phyloP scores from a whole-genome alignment of 345 rosid genomes.

The Erucastrum elatum region DNA sequence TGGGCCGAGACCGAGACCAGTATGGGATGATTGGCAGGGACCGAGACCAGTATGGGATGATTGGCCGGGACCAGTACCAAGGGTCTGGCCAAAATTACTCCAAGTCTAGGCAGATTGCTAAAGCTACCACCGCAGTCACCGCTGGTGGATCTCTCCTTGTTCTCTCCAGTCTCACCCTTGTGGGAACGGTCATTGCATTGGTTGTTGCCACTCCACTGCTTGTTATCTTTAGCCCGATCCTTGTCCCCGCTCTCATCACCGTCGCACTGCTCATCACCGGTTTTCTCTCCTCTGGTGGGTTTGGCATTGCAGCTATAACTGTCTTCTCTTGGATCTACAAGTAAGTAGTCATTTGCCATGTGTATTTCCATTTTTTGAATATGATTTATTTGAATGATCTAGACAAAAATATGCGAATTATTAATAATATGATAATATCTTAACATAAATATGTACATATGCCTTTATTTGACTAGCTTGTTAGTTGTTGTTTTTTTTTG shows the following conservation, averaged over 20 bases:
- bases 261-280: conserved; percentile 55
- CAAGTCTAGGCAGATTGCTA: conserved; percentile 60
- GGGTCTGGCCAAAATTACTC: conserved; percentile 37
- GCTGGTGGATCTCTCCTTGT: conserved; percentile 79
- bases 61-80: conserved; percentile 42
- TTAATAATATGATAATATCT: not conserved
- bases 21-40: conserved; percentile 17
- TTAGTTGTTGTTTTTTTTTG: too few relatives aligned
- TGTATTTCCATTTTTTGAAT: not conserved
- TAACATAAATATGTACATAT: too few relatives aligned
- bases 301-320: conserved; percentile 69
- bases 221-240: conserved; percentile 86
- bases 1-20: conserved; percentile 37
- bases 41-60: conserved; percentile 25
- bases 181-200: conserved; percentile 74
- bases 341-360: conserved; percentile 33
- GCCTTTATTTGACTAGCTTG: too few relatives aligned
- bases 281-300: conserved; percentile 78
- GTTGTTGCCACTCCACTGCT: conserved; percentile 76
- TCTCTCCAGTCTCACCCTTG: conserved; percentile 68
- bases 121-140: conserved; percentile 74
- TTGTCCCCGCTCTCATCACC: conserved; percentile 70
- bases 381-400: too few relatives aligned
- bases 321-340: conserved; percentile 85
- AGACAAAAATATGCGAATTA: too few relatives aligned